Evolutionary conservation across 768 basidiomycete genomes (phyloP).

Genomic region (Russula abietina): DNA sequence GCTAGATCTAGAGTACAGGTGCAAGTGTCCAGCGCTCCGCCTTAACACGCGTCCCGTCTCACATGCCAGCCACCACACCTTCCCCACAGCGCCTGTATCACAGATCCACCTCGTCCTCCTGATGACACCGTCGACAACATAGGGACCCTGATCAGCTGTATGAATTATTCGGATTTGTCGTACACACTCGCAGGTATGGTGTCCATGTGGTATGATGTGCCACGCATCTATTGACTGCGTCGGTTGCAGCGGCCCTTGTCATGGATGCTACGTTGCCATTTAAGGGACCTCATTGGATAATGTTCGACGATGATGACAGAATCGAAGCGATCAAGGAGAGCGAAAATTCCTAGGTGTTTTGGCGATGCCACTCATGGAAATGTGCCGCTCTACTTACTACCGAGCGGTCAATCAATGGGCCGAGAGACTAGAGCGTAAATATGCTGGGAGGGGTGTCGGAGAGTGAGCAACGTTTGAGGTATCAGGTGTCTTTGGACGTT

Average conservation of each 20-base stretch:
- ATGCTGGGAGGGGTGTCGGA: no score
- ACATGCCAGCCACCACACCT: no score
- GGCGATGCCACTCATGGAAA: slow-evolving; percentile 86
- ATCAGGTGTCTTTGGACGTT: no score
- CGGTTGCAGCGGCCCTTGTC: slow-evolving; percentile 79
- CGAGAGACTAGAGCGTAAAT: no score
- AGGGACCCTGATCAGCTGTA: slow-evolving; percentile 86
- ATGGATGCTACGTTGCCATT: slow-evolving; percentile 96
- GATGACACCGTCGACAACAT: slow-evolving; percentile 92
- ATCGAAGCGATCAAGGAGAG: slow-evolving; percentile 82
- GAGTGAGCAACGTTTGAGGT: no score
- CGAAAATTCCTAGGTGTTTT: slow-evolving; percentile 92
- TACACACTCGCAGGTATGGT: slow-evolving; percentile 95
- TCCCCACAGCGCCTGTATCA: no score
- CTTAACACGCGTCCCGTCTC: no score
- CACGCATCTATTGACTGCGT: slow-evolving; percentile 10
- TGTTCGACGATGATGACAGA: slow-evolving; percentile 95
- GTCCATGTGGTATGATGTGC: not conserved
- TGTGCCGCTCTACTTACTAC: slow-evolving; percentile 94
- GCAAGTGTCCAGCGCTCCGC: no score
- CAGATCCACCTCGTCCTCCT: no score
- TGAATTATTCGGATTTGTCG: slow-evolving; percentile 91
- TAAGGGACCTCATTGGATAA: slow-evolving; percentile 80
- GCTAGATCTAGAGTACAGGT: no score
- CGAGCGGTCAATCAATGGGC: no score